Evolutionary conservation across 2,329 filamentous ascomycete genomes (phyloP).

Genomic region (Phialophora verrucosa): DNA sequence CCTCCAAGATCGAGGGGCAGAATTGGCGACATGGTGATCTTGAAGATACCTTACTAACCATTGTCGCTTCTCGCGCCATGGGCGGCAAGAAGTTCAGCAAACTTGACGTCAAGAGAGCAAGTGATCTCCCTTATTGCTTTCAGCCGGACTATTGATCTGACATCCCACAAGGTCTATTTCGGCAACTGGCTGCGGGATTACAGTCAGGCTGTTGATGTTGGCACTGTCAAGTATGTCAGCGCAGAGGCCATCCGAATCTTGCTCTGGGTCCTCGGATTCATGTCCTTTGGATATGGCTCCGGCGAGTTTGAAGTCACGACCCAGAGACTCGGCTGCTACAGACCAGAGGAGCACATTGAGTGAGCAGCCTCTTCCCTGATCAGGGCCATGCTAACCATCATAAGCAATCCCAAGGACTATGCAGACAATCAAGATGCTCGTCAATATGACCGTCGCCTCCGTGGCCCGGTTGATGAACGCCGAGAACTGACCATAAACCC

Average conservation of each 20-base stretch:
- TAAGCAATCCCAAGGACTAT: constrained; percentile 72
- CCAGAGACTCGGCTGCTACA: constrained; percentile 78
- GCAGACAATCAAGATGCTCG: constrained; percentile 86
- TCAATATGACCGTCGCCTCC: constrained; percentile 78
- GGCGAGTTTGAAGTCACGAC: constrained; percentile 84
- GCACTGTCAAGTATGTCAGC: constrained; percentile 87
- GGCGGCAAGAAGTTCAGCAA: constrained; percentile 85
- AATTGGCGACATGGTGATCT: constrained; percentile 94
- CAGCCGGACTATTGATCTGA: constrained; percentile 1
- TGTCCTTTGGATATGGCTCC: constrained; percentile 83
- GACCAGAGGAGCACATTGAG: constrained; percentile 83
- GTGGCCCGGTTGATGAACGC: constrained; percentile 78
- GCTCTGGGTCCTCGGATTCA: constrained; percentile 86
- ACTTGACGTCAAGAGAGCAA: constrained; percentile 71
- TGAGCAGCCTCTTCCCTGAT: constrained; percentile 45
- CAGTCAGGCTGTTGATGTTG: constrained; percentile 91
- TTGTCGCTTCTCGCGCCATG: constrained; percentile 68
- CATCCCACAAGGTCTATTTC: constrained; percentile 75
- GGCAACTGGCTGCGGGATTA: constrained; percentile 96
- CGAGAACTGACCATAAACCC: constrained; percentile 80
- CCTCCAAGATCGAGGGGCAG: constrained; percentile 79
- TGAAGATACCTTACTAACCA: constrained; percentile 81
- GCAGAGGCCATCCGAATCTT: constrained; percentile 89
- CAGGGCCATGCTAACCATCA: constrained; percentile 13
- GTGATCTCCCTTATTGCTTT: constrained; percentile 9